Evolutionary conservation across 768 basidiomycete genomes (phyloP).

Genomic region (Postia placenta): DNA sequence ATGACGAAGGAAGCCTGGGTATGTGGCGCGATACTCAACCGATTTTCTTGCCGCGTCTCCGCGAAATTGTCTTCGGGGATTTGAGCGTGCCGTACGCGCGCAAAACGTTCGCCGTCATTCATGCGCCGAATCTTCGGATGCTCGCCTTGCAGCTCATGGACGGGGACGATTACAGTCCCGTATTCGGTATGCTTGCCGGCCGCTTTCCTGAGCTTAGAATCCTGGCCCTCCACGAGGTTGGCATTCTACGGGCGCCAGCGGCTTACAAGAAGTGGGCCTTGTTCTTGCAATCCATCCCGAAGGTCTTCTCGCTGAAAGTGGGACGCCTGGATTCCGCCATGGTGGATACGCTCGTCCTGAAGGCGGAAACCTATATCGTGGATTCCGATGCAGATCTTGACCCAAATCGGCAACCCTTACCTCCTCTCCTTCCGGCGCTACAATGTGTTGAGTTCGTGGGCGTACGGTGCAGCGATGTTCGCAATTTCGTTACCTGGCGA

Average conservation of each 20-base stretch:
- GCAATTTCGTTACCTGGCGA: no score
- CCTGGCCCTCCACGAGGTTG: constrained; percentile 44
- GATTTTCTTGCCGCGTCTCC: constrained; percentile 43
- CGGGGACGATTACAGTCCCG: constrained; percentile 43
- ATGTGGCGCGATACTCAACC: constrained; percentile 20
- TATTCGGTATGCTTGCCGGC: constrained; percentile 41
- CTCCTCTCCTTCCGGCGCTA: no score
- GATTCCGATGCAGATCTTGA: no score
- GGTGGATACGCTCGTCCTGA: no score
- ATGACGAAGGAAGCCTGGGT: constrained; percentile 16
- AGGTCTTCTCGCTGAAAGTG: constrained; percentile 27
- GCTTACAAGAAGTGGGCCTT: constrained; percentile 31
- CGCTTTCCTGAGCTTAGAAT: constrained; percentile 48
- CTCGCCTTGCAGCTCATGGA: constrained; percentile 51
- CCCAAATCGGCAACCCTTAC: no score
- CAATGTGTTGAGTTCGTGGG: no score
- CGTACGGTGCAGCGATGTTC: no score
- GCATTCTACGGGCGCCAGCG: constrained; percentile 24
- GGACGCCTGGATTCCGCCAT: constrained; percentile 25
- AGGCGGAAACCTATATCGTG: no score
- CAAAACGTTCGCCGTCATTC: constrained; percentile 42
- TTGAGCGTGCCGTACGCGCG: constrained; percentile 42
- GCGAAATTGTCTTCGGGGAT: constrained; percentile 51
- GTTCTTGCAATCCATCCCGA: constrained; percentile 56
- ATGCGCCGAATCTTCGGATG: constrained; percentile 51